Base-by-base conservation (phyloP, 2,329 filamentous ascomycete genomes). In the Emericellopsis atlantica region DNA sequence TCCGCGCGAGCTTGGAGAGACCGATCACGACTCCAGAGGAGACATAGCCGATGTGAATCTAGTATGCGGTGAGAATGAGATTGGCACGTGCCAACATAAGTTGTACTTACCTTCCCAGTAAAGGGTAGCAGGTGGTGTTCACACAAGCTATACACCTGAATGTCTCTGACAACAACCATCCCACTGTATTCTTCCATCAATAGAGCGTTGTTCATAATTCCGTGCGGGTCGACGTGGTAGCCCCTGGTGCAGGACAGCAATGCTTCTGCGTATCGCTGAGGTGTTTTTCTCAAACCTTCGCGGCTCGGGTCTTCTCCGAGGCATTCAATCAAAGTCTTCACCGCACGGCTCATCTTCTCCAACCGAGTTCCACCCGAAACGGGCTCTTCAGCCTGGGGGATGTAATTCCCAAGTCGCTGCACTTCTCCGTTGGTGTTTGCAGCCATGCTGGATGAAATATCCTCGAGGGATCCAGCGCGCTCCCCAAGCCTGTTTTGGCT, bases 11-110 rank as follows among this genome's bases (percentile, higher is more conserved):
- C 60, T 98, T 98, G 26, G 89, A 95, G 40, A 98, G 80, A 37
- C 92, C 92, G 46, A 98, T 87, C 38, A 98, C 89, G 44, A 88
- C 79, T 56, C 87, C 78, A 54, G 81, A 79, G 22, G 92, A 92
- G 47, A 98, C 95, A 62, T 98, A 98, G 44, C 89, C 92, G 52
- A 98, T 95, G 64, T 96, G 92, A 85, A 96, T 95, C 86, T 95
- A 26, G 6, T 6, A 26, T 6, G 24, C 6, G 24, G 24, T 26
- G 24, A 26, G 24, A 26, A 6, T 26, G 24, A 10, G 24, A 6
- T 6, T 26, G 10, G 6, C 10, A 6, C 24, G 24, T 26, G 24
- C 24, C 24, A 10, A 26, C 6, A 26, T 6, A 26, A 26, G n/a
- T n/a, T n/a, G n/a, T 26, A 10, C 24, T 26, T 10, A 26, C 24